These are phyloP conservation scores for Platanus orientalis DNA, from an alignment of 164 flowering plant species.

Conservation along the genomic window DNA sequence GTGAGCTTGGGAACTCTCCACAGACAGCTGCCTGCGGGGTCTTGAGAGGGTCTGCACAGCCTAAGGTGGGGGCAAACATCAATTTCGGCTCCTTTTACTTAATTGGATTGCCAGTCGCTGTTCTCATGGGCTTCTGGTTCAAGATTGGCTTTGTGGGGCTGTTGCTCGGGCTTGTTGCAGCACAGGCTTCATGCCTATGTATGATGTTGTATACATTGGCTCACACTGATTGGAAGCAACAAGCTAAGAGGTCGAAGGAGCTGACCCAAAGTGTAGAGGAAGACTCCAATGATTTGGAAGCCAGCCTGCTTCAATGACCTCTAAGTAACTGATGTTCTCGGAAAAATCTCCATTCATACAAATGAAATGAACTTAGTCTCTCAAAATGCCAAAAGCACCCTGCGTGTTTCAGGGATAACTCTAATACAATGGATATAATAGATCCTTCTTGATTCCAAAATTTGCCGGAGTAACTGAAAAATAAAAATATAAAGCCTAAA, in stretches of 20 bases:
- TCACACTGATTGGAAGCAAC: constrained; percentile 45
- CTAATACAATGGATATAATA: too few species aligned
- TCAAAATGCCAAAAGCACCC: neutral
- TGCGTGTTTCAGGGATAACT: neutral
- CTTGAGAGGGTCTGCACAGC: constrained; percentile 53
- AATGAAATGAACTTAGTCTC: too few species aligned
- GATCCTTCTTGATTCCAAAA: neutral
- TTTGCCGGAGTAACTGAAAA: neutral
- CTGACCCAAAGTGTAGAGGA: constrained; percentile 21
- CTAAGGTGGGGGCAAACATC: constrained; percentile 37
- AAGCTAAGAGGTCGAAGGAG: constrained; percentile 41
- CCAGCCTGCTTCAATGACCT: neutral
- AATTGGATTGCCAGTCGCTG: constrained; percentile 42
- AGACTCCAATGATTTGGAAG: constrained; percentile 20
- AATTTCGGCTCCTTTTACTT: constrained; percentile 45
- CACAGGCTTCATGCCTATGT: constrained; percentile 35
- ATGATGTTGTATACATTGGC: constrained; percentile 42
- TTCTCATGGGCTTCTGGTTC: constrained; percentile 28
- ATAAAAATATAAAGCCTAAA: too few species aligned
- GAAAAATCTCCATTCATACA: neutral
- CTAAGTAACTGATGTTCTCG: neutral
- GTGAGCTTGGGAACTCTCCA: constrained; percentile 42
- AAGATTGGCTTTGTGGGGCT: constrained; percentile 41
- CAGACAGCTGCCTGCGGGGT: constrained; percentile 53
- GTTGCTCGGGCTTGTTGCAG: constrained; percentile 43